phyloP scores from a whole-genome alignment of 192 early-diverging fungal species.

The Mortierella claussenii region DNA sequence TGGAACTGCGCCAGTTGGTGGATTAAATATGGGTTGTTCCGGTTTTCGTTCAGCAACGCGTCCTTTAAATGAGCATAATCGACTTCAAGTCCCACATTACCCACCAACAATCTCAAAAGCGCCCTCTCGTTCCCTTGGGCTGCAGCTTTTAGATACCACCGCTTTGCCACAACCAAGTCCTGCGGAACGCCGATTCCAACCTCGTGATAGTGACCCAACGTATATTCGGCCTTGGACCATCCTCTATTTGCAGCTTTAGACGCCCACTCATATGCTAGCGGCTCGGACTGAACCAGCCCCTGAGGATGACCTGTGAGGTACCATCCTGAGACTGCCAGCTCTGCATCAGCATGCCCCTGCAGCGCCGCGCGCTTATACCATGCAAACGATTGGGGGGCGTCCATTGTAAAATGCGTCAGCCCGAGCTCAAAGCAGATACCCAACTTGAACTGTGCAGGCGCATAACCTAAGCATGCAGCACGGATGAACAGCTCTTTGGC shows the following conservation, averaged over 20 bases:
- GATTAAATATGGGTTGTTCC: slow-evolving; percentile 35
- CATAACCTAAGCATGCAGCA: slow-evolving; percentile 68
- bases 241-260: slow-evolving; percentile 37
- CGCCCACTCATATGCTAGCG: slow-evolving; percentile 45
- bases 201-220: slow-evolving; percentile 47
- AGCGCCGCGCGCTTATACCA: slow-evolving; percentile 74
- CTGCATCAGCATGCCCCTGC: slow-evolving; percentile 72
- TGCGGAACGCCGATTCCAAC: slow-evolving; percentile 44
- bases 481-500: slow-evolving; percentile 66
- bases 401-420: slow-evolving; percentile 56
- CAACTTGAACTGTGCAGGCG: slow-evolving; percentile 64
- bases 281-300: slow-evolving; percentile 62
- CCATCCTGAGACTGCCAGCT: slow-evolving; percentile 68
- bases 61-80: slow-evolving; percentile 51
- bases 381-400: slow-evolving; percentile 59
- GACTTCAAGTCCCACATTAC: slow-evolving; percentile 38
- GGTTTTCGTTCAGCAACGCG: slow-evolving; percentile 31
- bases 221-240: slow-evolving; percentile 52
- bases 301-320: slow-evolving; percentile 66
- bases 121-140: slow-evolving; percentile 44
- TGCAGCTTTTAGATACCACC: slow-evolving; percentile 49
- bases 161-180: slow-evolving; percentile 31
- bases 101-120: slow-evolving; percentile 29
- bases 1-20: slow-evolving; percentile 52
- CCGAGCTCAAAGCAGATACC: slow-evolving; percentile 70